phyloP scores from a whole-genome alignment of 164 flowering plant genomes.

The Macadamia tetraphylla region DNA sequence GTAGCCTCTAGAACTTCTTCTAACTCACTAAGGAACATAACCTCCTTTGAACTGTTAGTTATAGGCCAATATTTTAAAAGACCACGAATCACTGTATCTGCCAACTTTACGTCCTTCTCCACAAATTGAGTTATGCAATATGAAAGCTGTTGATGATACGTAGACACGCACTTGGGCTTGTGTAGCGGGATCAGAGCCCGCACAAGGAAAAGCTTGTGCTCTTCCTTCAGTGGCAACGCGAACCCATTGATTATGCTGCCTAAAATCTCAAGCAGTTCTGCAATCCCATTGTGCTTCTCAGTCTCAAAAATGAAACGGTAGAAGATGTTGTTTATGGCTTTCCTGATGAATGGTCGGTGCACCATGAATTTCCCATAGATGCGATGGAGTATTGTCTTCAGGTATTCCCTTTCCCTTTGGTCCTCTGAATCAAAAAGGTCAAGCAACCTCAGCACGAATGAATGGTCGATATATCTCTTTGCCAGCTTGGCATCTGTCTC shows the following conservation, averaged over 20 bases:
- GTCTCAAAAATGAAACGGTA: slow-evolving; percentile 67
- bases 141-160: slow-evolving; percentile 81
- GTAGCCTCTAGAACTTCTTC: slow-evolving; percentile 84
- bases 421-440: slow-evolving; percentile 82
- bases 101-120: slow-evolving; percentile 74
- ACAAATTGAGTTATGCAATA: slow-evolving; percentile 81
- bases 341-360: slow-evolving; percentile 75
- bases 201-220: slow-evolving; percentile 75
- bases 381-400: slow-evolving; percentile 74
- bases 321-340: slow-evolving; percentile 73
- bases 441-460: slow-evolving; percentile 68
- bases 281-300: slow-evolving; percentile 73
- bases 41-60: slow-evolving; percentile 79
- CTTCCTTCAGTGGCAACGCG: slow-evolving; percentile 81
- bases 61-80: slow-evolving; percentile 81
- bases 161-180: slow-evolving; percentile 66
- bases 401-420: slow-evolving; percentile 79
- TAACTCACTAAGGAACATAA: slow-evolving; percentile 76
- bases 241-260: slow-evolving; percentile 82
- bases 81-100: slow-evolving; percentile 77
- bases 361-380: slow-evolving; percentile 84
- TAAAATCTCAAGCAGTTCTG: slow-evolving; percentile 71
- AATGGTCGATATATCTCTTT: slow-evolving; percentile 69
- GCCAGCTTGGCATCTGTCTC: slow-evolving; percentile 86
- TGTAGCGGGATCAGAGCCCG: slow-evolving; percentile 80